These are phyloP conservation scores for Pugionium cornutum DNA, from an alignment of 345 rosid species.

Conservation along the genomic window DNA sequence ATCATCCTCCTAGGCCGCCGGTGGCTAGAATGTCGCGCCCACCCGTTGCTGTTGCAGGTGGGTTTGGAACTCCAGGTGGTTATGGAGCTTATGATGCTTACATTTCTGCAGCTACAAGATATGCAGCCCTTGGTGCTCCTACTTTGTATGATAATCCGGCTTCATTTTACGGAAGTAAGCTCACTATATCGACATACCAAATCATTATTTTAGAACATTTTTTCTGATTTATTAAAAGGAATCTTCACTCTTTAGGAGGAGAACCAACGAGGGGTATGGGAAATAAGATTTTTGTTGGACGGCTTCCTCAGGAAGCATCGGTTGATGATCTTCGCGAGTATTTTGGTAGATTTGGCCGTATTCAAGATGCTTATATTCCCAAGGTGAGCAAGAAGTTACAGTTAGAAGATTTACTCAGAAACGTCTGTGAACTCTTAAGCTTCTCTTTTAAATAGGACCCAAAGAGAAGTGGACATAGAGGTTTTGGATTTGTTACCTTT, in stretches of 20 bases:
- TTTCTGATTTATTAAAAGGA: not conserved
- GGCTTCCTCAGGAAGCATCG: slow-evolving; percentile 96
- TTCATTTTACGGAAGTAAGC: slow-evolving; percentile 79
- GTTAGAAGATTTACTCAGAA: not conserved
- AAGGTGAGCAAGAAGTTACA: slow-evolving; percentile 44
- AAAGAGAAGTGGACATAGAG: slow-evolving; percentile 93
- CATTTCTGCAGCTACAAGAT: slow-evolving; percentile 94
- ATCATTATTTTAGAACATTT: too few relatives aligned
- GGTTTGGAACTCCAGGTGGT: slow-evolving; percentile 72
- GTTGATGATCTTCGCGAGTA: slow-evolving; percentile 81
- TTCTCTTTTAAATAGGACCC: slow-evolving; percentile 60
- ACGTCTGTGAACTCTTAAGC: not conserved
- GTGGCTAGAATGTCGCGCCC: slow-evolving; percentile 52
- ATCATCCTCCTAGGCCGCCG: slow-evolving; percentile 57
- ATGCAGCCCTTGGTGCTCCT: slow-evolving; percentile 93
- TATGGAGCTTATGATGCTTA: slow-evolving; percentile 99
- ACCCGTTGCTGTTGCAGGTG: slow-evolving; percentile 49
- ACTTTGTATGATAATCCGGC: slow-evolving; percentile 89
- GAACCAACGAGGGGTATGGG: slow-evolving; percentile 76
- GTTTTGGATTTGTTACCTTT: slow-evolving; percentile 94
- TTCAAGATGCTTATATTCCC: slow-evolving; percentile 89
- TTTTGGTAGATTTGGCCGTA: slow-evolving; percentile 91
- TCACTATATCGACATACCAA: not conserved
- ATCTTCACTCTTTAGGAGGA: slow-evolving; percentile 51
- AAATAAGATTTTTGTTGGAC: slow-evolving; percentile 91